Evolutionary conservation across 1,284 basidiomycete species (phyloP).

Genomic region (Cryptococcus sp.): DNA sequence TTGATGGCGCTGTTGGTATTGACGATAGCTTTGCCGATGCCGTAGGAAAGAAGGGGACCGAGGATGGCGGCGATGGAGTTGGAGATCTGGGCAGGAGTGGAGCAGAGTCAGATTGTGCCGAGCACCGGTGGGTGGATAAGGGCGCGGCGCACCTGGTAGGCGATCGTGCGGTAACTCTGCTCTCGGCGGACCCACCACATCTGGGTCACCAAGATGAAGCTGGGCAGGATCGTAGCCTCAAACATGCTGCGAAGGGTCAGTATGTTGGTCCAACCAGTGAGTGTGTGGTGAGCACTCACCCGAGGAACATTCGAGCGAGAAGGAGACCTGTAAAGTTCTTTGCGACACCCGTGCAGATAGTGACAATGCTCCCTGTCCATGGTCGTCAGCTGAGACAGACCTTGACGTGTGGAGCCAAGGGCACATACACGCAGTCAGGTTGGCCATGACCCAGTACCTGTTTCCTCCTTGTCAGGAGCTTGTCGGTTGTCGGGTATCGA

Average conservation of each 20-base stretch:
- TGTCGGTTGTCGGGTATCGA: too few relatives aligned
- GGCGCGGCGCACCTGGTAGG: constrained; percentile 17
- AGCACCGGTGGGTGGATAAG: too few relatives aligned
- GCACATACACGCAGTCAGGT: constrained; percentile 27
- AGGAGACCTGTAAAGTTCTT: constrained; percentile 38
- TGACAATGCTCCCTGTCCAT: constrained; percentile 33
- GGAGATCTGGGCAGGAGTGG: too few relatives aligned
- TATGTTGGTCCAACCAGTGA: too few relatives aligned
- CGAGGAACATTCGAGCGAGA: constrained; percentile 38
- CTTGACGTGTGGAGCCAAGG: background rate
- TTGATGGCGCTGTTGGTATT: too few relatives aligned
- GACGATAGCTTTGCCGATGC: constrained; percentile 31
- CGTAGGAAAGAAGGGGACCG: constrained; percentile 43
- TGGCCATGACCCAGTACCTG: constrained; percentile 41
- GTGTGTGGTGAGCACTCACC: constrained; percentile 10
- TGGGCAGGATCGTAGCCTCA: constrained; percentile 40
- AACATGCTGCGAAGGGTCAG: constrained; percentile 12
- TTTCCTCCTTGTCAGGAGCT: too few relatives aligned
- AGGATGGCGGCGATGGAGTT: constrained; percentile 43
- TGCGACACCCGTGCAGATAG: constrained; percentile 35
- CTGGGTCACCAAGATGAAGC: constrained; percentile 36
- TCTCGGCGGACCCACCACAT: constrained; percentile 45
- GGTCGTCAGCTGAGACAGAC: background rate
- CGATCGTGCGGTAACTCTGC: constrained; percentile 44
- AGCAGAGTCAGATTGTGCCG: too few relatives aligned